phyloP scores from a whole-genome alignment of 768 basidiomycete species.

The Hemileccinum impolitum region DNA sequence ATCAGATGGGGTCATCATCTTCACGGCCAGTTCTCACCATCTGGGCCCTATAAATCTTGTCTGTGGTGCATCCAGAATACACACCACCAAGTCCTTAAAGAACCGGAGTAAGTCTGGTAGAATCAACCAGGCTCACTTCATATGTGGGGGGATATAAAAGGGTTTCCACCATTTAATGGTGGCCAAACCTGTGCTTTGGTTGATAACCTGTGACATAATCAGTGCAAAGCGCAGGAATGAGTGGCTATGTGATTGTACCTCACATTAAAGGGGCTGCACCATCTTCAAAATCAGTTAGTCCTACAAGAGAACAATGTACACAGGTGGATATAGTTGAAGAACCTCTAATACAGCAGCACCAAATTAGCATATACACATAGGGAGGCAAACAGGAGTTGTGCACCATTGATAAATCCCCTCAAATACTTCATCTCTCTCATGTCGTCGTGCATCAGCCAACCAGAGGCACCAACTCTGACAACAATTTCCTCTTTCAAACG shows the following conservation, averaged over 20 bases:
- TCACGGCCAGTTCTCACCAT: constrained; percentile 19
- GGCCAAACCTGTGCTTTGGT: constrained; percentile 21
- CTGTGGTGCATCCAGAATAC: constrained; percentile 35
- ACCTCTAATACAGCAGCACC: constrained; percentile 21
- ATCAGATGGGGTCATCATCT: background rate
- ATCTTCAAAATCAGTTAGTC: constrained; percentile 1
- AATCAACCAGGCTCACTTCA: constrained; percentile 14
- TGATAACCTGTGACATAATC: constrained; percentile 10
- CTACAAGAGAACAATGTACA: constrained; percentile 14
- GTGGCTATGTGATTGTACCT: constrained; percentile 11
- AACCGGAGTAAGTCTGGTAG: background rate
- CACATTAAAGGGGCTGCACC: constrained; percentile 19
- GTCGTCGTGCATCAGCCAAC: constrained; percentile 51
- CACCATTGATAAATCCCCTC: constrained; percentile 62
- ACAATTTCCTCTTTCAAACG: constrained; percentile 58
- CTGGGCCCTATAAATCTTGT: constrained; percentile 27
- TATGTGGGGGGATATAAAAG: constrained; percentile 48
- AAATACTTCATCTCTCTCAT: constrained; percentile 63
- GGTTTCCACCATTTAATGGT: constrained; percentile 37
- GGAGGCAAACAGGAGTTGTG: background rate
- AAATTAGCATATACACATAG: background rate
- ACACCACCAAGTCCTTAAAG: constrained; percentile 10
- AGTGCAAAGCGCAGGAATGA: background rate
- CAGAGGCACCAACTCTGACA: constrained; percentile 44
- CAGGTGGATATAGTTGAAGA: constrained; percentile 31